These are phyloP conservation scores for Chrysoporthe deuterocubensis DNA, from an alignment of 2,329 filamentous ascomycete species.

Conservation along the genomic window DNA sequence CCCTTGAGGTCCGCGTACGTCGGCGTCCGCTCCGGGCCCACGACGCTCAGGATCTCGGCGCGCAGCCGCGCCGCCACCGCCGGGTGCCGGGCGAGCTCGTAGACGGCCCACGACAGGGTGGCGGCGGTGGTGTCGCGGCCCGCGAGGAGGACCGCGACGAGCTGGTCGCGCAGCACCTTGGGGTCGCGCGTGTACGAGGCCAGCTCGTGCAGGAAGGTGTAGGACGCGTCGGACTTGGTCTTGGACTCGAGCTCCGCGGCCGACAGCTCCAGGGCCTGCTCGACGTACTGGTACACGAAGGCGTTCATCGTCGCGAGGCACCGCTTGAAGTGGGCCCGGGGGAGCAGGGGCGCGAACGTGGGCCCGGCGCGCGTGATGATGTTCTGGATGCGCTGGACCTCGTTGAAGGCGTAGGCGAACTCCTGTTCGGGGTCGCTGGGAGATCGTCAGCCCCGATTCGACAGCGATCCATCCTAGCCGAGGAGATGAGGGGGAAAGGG, in stretches of 20 bases:
- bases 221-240: conserved; percentile 70
- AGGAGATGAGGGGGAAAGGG: too few relatives aligned
- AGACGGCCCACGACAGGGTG: conserved; percentile 80
- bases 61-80: conserved; percentile 70
- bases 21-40: conserved; percentile 66
- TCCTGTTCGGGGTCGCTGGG: conserved; percentile 59
- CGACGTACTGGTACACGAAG: conserved; percentile 80
- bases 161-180: conserved; percentile 78
- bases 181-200: conserved; percentile 77
- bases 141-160: conserved; percentile 81
- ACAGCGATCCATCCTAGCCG: background rate
- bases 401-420: conserved; percentile 82
- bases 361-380: conserved; percentile 68
- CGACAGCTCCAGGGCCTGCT: conserved; percentile 70
- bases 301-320: conserved; percentile 71
- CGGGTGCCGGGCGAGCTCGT: conserved; percentile 77
- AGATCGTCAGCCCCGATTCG: background rate
- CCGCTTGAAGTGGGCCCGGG: conserved; percentile 65
- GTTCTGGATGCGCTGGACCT: conserved; percentile 76
- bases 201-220: conserved; percentile 87
- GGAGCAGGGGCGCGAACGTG: conserved; percentile 62
- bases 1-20: conserved; percentile 67
- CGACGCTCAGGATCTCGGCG: conserved; percentile 67
- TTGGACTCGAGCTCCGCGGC: conserved; percentile 74
- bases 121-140: conserved; percentile 86